These are phyloP conservation scores for Pyronema omphalodes DNA, from an alignment of 495 filamentous ascomycete species.

Conservation along the genomic window DNA sequence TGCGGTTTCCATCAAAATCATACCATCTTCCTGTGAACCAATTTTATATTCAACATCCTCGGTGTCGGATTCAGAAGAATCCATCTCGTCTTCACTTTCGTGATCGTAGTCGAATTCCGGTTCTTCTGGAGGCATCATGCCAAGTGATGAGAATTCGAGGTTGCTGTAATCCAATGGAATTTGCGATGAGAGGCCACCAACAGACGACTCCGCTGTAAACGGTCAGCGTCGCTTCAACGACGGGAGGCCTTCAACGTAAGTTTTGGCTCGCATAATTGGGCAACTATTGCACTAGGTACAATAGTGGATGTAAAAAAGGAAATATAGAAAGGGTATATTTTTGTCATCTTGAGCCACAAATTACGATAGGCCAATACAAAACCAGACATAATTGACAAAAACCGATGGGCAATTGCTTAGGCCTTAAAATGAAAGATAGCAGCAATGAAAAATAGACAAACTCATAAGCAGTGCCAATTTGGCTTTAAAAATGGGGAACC, in stretches of 20 bases:
- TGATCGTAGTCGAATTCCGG: slow-evolving; percentile 32
- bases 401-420: not conserved
- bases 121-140: not conserved
- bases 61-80: slow-evolving; percentile 34
- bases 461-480: no score
- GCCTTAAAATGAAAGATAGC: not conserved
- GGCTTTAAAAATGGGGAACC: slow-evolving; percentile 17
- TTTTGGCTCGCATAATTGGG: slow-evolving; percentile 15
- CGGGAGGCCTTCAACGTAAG: slow-evolving; percentile 25
- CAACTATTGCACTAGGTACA: slow-evolving; percentile 5
- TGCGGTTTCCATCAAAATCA: slow-evolving; percentile 24
- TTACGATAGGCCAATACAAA: slow-evolving; percentile 4
- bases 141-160: not conserved
- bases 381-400: slow-evolving; percentile 4
- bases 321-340: not conserved
- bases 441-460: not conserved
- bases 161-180: no score
- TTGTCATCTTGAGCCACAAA: not conserved
- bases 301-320: slow-evolving; percentile 8
- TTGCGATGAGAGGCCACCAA: not conserved
- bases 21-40: slow-evolving; percentile 13
- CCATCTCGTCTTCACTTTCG: slow-evolving; percentile 50
- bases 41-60: slow-evolving; percentile 27
- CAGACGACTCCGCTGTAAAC: slow-evolving; percentile 13
- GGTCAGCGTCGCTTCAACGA: slow-evolving; percentile 23